Conservation (phyloP, 2,329 filamentous ascomycete species). For the Coleophoma cylindrospora region DNA sequence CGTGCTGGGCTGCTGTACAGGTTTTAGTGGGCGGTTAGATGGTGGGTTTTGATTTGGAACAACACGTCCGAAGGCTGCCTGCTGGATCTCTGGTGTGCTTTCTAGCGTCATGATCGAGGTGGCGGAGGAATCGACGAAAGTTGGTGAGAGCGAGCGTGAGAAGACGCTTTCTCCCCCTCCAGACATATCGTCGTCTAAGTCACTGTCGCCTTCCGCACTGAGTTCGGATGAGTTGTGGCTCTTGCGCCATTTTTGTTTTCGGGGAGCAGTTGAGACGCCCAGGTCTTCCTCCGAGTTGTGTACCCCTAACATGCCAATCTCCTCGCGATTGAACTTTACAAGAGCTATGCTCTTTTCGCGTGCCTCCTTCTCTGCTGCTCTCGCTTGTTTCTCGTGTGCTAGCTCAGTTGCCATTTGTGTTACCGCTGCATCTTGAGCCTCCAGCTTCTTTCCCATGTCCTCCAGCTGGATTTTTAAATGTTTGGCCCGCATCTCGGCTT, state of each 20-base stretch:
- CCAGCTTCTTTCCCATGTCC: conserved; percentile 47
- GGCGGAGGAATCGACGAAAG: conserved; percentile 28
- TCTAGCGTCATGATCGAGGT: conserved; percentile 8
- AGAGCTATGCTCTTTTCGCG: conserved; percentile 22
- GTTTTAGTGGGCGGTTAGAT: conserved; percentile 21
- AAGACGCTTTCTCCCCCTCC: conserved; percentile 51
- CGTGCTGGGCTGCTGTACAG: conserved; percentile 33
- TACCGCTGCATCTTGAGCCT: conserved; percentile 48
- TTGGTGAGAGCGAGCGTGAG: conserved; percentile 54
- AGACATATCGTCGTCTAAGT: conserved; percentile 34
- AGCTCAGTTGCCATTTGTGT: conserved; percentile 45
- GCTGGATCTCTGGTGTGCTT: conserved; percentile 13
- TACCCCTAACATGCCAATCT: conserved; percentile 11
- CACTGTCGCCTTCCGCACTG: conserved; percentile 49
- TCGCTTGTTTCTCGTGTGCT: conserved; percentile 41
- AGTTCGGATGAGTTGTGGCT: conserved; percentile 30
- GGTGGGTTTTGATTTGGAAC: conserved; percentile 11
- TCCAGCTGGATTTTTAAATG: conserved; percentile 57
- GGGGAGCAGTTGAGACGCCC: conserved; percentile 11
- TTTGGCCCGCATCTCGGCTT: conserved; percentile 45
- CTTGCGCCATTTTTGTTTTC: conserved; percentile 7
- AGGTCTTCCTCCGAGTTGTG: conserved; percentile 18
- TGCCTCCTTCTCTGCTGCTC: conserved; percentile 20
- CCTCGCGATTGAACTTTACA: conserved; percentile 21
- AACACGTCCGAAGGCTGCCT: conserved; percentile 13